Percentiles rank a stretch among this genome's conserved stretches.
Conservation (phyloP, 345 rosid genomes). For the Aurinia saxatilis region DNA sequence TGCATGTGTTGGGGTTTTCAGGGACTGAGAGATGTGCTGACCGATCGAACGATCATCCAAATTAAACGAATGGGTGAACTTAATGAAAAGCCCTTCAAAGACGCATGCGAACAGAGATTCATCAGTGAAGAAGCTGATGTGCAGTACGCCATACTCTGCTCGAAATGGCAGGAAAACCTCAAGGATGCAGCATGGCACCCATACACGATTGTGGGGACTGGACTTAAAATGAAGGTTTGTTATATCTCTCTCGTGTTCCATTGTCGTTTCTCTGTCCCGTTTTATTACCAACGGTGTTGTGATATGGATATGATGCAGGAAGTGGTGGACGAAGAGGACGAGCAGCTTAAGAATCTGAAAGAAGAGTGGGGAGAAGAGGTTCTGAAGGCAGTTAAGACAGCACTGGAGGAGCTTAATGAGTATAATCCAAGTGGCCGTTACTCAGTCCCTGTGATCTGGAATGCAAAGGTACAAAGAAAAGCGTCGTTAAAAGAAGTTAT, state of each 20-base stretch:
- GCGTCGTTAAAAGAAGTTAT: constrained; percentile 84
- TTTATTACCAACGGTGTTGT: not conserved
- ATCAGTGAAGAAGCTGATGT: constrained; percentile 40
- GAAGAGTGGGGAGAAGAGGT: constrained; percentile 61
- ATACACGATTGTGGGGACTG: constrained; percentile 39
- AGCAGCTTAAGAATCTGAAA: constrained; percentile 43
- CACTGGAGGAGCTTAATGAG: constrained; percentile 68
- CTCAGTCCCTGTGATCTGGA: constrained; percentile 54
- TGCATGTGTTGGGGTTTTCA: constrained; percentile 9
- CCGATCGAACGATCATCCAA: constrained; percentile 36
- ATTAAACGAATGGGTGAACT: constrained; percentile 83
- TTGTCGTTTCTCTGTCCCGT: not conserved
- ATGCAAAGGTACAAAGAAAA: constrained; percentile 53
- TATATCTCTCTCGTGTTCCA: not conserved
- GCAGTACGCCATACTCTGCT: constrained; percentile 45
- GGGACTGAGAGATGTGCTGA: constrained; percentile 45
- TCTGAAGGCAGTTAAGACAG: constrained; percentile 44
- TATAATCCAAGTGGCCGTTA: constrained; percentile 74
- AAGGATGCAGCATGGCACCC: constrained; percentile 62
- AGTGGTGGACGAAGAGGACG: constrained; percentile 64
- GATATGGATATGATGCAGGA: constrained; percentile 40
- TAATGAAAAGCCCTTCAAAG: constrained; percentile 45
- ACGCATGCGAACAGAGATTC: constrained; percentile 49
- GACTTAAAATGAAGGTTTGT: constrained; percentile 24
- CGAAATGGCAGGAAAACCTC: constrained; percentile 65